Base-by-base conservation (phyloP, 1,284 basidiomycete species). In the Ceratobasidium sp. region DNA sequence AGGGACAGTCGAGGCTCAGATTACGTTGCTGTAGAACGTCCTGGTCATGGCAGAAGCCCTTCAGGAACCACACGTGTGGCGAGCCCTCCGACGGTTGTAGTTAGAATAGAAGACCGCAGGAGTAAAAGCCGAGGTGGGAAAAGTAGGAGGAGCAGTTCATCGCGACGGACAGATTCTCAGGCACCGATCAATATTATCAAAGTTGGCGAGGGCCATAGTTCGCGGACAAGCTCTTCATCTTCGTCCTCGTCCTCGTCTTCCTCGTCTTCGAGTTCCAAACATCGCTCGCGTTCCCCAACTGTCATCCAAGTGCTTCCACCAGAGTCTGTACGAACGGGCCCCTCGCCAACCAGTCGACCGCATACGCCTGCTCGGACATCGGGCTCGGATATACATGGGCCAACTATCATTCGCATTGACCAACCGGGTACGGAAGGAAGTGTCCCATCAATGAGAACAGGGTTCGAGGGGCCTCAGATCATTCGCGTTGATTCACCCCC, bases 81-180 rank as follows among this genome's bases (percentile, higher is more conserved):
- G 21, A 55, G 65, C 39, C 52, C 53, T 8, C 65, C 45, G 10
- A 36, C 52, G 9, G 55, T 39, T 30, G 65, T 70, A 14, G 55
- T 70, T 45, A 52, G 65, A n/a, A 58, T 70, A n/a, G 65, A 70
- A n/a, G 65, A 70, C 48, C 23, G 16, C 36, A 53, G 64, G 50
- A 41, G 65, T 53, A 58, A 26, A 28, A 70, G 65, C 46, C 65
- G 65, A 30, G 45, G 36, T 3, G 65, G 65, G 39, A 30, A 39
- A 18, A 70, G 65, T 36, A 39, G 65, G n/a, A 55, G 52, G 48
- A 34, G 50, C 28, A 55, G 50, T 34, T n/a, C 21, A 26, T 28
- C 32, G 16, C 64, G 14, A 16, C 23, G 48, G 30, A 32, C 23
- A 18, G 48, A 43, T 41, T 34, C n/a, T 26, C 43, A 39, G 23